Evolutionary conservation across 2,329 filamentous ascomycete species (phyloP), one percentile per base, ranked within the genome.

Genomic region (Aspergillus ruber): DNA sequence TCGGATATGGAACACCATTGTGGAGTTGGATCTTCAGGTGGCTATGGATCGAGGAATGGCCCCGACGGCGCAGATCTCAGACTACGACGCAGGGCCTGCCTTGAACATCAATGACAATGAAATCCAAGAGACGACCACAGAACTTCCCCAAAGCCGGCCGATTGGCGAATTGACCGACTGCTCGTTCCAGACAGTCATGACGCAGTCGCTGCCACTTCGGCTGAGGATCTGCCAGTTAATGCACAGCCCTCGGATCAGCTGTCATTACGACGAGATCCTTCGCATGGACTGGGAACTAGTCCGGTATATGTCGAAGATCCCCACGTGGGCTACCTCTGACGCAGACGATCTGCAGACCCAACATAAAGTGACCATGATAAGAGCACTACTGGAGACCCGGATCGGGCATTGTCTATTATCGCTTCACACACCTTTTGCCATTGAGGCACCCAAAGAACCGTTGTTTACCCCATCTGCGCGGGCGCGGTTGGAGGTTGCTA

Each of bases 11-110:
- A 70, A 69, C 2, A 80, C 79, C 1, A 76, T 81, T 8, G 62
- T 77, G 8, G 78, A 82, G 53, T 61, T 82, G 21, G 79, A 82
- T 47, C 59, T 81, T 2, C 78, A 81, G 53, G 70, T 76, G 0
- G 76, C 77, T 1, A 63, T 81, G 12, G 77, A 81, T 50, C 69
- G 71, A 10, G 80, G 80, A 1, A 75, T 82, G 65, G 72, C 75
- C 2, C 74, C 78, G 35, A 67, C 65, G 1, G 47, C 74, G 12
- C 68, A 69, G 39, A 59, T 62, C 10, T 61, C 62, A 1, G 68
- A 73, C 45, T 78, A 75, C 48, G 78, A 82, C 50, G 71, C 70
- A 3, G 64, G 67, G 7, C 61, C 72, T 4, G 76, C 78, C 1
- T 60, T 69, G 18, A 79, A 81, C 50, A 59, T 80, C 15, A 69